Evolutionary conservation across 148 eudicot species (phyloP), one percentile per base, ranked within the genome.

Genomic region (Chenopodium album): DNA sequence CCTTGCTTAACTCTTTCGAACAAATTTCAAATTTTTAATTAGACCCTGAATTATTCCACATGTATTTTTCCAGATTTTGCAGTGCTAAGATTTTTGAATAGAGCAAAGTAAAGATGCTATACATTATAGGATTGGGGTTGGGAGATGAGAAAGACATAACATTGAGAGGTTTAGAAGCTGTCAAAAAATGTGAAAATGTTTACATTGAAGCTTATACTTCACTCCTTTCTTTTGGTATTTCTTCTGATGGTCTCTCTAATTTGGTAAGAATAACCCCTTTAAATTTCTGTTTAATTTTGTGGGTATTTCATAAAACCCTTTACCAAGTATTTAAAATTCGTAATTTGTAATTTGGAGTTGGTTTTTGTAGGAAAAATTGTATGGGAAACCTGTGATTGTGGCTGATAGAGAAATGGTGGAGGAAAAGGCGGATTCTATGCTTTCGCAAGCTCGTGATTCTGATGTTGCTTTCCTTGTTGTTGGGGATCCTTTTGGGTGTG

Each of bases 401-500:
- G 94, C 98, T 3, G 98, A 95, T 73, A 86, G 98, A 87, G 98
- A 95, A 82, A 91, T 91, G 90, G 98, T 93, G 70, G 95, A 96
- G 91, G 99, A 96, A 76, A 94, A 90, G 80, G 91, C 89, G 0
- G 95, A 92, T 78, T 85, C 76, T 64, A 89, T 96, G 79, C 79
- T 96, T 66, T 85, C 85, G 4, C 92, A 94, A 87, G 99, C 99
- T 72, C 83, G 73, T 16, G 62, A 86, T 29, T 84, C 91, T 76
- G 92, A 96, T 89, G 91, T 96, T 60, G 95, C 95, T 34, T 96
- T 96, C 82, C 92, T 96, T 47, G 98, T 94, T 22, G 98, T 96
- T 71, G 99, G 99, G 14, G 99, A 96, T 78, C 99, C 99, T 82
- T 94, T 96, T 81, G 98, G 99, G 99, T 96, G 77, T 87, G 97